Percentiles rank a stretch among this genome's conserved stretches.
Conservation (phyloP, 2,329 filamentous ascomycete species). For the Pseudomassariella vexata region DNA sequence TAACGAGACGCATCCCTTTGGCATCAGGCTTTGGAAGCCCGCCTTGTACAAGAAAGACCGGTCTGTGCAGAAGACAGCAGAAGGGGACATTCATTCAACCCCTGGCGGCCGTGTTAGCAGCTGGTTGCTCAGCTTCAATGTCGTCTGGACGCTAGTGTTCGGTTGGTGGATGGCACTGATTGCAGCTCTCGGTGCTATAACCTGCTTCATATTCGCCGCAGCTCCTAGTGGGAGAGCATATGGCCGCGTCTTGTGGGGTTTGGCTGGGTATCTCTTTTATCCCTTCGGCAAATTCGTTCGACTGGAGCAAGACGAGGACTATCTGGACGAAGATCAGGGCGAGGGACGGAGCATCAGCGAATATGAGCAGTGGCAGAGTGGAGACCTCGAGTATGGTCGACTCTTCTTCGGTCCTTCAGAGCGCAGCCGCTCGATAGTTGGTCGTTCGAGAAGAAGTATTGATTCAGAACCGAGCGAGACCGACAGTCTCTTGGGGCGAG, state of each 20-base stretch:
- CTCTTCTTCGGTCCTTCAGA: conserved; percentile 81
- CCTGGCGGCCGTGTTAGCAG: conserved; percentile 80
- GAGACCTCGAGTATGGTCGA: conserved; percentile 89
- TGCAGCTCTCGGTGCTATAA: conserved; percentile 65
- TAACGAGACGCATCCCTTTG: conserved; percentile 97
- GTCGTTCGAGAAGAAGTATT: conserved; percentile 79
- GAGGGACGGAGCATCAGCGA: conserved; percentile 96
- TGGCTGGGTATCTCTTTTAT: conserved; percentile 85
- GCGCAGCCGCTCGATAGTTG: conserved; percentile 71
- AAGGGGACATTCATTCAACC: conserved; percentile 93
- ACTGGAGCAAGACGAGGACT: conserved; percentile 88
- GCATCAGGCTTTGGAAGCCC: conserved; percentile 98
- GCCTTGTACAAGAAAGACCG: conserved; percentile 96
- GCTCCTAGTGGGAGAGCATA: conserved; percentile 79
- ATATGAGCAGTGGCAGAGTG: conserved; percentile 98
- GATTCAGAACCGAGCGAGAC: conserved; percentile 81
- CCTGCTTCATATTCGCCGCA: conserved; percentile 76
- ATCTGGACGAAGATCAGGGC: conserved; percentile 88
- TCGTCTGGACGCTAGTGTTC: conserved; percentile 85
- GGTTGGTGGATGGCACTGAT: conserved; percentile 92
- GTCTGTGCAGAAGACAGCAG: conserved; percentile 92
- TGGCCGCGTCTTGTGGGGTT: conserved; percentile 75
- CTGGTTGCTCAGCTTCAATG: conserved; percentile 83
- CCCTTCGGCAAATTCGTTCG: conserved; percentile 96
- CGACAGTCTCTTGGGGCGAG: conserved; percentile 74